A percentile compares a stretch with the other conserved stretches of the same genome.
Evolutionary conservation across 345 rosid species (phyloP).

Genomic region (Gossypium mustelinum): DNA sequence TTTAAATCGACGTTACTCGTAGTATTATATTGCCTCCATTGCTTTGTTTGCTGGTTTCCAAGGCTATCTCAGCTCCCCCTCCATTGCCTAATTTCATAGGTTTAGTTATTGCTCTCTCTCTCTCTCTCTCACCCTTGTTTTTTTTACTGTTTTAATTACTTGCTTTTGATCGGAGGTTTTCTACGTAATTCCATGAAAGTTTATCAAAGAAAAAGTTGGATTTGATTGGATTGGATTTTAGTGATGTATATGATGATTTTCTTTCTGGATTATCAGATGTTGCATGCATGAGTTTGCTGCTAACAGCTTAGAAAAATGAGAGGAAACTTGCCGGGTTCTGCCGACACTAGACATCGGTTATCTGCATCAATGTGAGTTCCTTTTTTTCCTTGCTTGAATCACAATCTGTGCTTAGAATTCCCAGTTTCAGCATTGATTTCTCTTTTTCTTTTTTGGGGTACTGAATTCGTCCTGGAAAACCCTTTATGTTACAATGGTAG

Average conservation of each 20-base stretch:
- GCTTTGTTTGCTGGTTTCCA: not conserved
- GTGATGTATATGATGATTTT: not conserved
- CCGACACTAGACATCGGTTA: constrained; percentile 15
- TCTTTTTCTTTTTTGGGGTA: not conserved
- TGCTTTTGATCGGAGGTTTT: not conserved
- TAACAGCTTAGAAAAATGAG: constrained; percentile 9
- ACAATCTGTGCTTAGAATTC: not conserved
- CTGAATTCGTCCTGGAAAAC: not conserved
- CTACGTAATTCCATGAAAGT: not conserved
- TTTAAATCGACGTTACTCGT: not conserved
- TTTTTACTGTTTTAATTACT: not conserved
- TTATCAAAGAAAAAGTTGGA: not conserved
- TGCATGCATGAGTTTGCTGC: constrained; percentile 12
- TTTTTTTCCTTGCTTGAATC: not conserved
- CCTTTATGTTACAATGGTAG: not conserved
- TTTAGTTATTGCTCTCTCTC: not conserved
- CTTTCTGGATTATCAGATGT: constrained; percentile 8
- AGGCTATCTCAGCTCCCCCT: not conserved
- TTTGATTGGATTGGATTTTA: not conserved
- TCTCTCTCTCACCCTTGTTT: not conserved
- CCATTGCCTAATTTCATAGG: not conserved
- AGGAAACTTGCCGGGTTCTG: constrained; percentile 13
- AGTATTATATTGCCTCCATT: not conserved
- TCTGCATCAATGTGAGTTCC: constrained; percentile 17
- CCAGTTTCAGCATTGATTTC: not conserved